Base-by-base conservation (phyloP, 177 flowering plant genomes). In the Tripterygium wilfordii region DNA sequence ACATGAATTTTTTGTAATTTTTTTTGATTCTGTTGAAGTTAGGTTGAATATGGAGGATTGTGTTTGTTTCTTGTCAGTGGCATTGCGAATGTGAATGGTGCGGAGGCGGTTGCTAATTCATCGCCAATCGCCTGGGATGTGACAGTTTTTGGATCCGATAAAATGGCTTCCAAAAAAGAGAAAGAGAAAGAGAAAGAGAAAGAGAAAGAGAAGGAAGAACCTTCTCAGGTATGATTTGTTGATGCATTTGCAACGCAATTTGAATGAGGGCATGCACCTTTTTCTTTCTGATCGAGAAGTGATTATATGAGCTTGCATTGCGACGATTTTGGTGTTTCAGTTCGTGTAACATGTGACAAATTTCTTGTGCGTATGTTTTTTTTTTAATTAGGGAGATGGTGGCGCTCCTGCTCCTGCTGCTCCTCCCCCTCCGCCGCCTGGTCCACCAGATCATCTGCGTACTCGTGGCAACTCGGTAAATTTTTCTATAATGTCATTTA, bases 391-490 rank as follows among this genome's bases (percentile, higher is more conserved):
- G 82, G 76, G 68, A 48, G 74, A 74, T 45, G 65, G 48, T 36
- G 47, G 49, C 20, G 13, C 40, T 36, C 36, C 68, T 14, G 54
- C 68, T n/a, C n/a, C n/a, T n/a, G n/a, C n/a, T n/a, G n/a, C n/a
- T 24, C 48, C 71, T 9, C 55, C 65, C 5, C 51, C 45, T 38
- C 37, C 44, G 14, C 20, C 48, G 12, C 43, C 45, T 12, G 58
- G 45, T n/a, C 65, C 60, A 21, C 54, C 50, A n/a, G 71, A 69
- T 33, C 68, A 60, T 35, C 38, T 42, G 53, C 67, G 56, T 31
- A 57, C 77, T 44, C 79, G 74, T 45, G 72, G 73, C 45, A 80
- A 73, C 46, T 45, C 47, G 61, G 80, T 76, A 56, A 40, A 21
- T 16, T 31, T 7, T 25, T n/a, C n/a, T n/a, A n/a, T n/a, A n/a